A percentile compares a stretch with the other conserved stretches of the same genome.
phyloP scores from a whole-genome alignment of 108 stramenopile species.

The Thalassiosira profunda region DNA sequence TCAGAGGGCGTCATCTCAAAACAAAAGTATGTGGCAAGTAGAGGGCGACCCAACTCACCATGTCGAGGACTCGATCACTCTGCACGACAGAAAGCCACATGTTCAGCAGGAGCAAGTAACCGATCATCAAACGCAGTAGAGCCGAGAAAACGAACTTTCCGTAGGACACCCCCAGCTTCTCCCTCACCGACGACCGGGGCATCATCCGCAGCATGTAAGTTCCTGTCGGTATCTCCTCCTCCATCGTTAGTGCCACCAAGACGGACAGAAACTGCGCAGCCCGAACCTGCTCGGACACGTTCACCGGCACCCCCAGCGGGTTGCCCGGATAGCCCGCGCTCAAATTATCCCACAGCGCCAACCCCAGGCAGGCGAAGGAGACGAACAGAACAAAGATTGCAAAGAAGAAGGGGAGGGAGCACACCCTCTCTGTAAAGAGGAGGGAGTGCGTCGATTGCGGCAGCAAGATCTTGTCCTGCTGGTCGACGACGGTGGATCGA shows the following conservation, averaged over 20 bases:
- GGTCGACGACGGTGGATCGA: no score
- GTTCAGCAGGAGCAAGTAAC: slow-evolving; percentile 19
- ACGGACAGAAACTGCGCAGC: slow-evolving; percentile 10
- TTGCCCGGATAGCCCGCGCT: not conserved
- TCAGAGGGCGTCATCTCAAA: not conserved
- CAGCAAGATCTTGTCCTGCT: no score
- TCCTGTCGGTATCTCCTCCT: slow-evolving; percentile 13
- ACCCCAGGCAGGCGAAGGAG: not conserved
- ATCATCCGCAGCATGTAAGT: slow-evolving; percentile 6
- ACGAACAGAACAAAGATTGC: not conserved
- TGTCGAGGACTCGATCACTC: slow-evolving; percentile 3
- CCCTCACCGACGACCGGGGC: not conserved
- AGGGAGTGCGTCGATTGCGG: slow-evolving; percentile 14
- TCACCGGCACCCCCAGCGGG: not conserved
- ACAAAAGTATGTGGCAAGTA: not conserved
- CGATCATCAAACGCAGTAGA: slow-evolving; percentile 1
- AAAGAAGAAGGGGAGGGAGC: not conserved
- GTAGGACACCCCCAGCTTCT: not conserved
- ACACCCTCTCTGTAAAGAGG: slow-evolving; percentile 12
- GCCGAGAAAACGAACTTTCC: not conserved
- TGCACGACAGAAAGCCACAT: slow-evolving; percentile 3
- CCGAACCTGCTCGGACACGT: not conserved
- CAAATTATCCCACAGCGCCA: slow-evolving; percentile 14
- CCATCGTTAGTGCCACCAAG: slow-evolving; percentile 16
- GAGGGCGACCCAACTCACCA: not conserved